phyloP scores from a whole-genome alignment of 768 basidiomycete genomes.

The Trametes villosa region DNA sequence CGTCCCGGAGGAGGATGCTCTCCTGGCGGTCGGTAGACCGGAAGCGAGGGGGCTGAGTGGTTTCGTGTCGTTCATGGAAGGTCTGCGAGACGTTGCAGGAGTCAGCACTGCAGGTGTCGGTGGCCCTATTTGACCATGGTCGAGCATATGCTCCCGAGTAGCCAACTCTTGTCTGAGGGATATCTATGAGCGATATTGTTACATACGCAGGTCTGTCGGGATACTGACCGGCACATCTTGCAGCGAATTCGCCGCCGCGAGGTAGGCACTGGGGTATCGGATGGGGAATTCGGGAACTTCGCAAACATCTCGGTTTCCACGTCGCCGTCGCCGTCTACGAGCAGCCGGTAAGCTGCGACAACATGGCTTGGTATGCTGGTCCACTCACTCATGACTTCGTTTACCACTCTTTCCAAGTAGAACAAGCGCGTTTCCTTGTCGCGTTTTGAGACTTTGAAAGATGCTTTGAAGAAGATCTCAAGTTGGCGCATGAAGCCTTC shows the following conservation, averaged over 20 bases:
- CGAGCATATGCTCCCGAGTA: constrained; percentile 90
- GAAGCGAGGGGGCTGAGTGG: constrained; percentile 20
- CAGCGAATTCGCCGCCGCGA: constrained; percentile 78
- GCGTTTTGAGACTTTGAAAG: constrained; percentile 64
- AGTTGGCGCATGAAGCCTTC: constrained; percentile 81
- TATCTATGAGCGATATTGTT: not conserved
- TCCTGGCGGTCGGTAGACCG: constrained; percentile 3
- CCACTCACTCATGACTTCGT: constrained; percentile 77
- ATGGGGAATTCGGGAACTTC: constrained; percentile 66
- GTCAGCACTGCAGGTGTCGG: constrained; percentile 57
- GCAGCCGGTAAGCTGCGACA: constrained; percentile 8
- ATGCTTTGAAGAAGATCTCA: constrained; percentile 74
- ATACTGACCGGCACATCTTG: constrained; percentile 81
- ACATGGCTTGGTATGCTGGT: not conserved
- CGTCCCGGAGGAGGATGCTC: constrained; percentile 8
- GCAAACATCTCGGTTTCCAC: constrained; percentile 78
- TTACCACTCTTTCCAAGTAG: constrained; percentile 77
- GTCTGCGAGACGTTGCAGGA: constrained; percentile 49
- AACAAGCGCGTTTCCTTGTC: constrained; percentile 80
- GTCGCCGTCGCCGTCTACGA: constrained; percentile 74
- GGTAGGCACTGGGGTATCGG: constrained; percentile 62
- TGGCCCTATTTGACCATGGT: constrained; percentile 80
- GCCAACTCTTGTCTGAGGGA: constrained; percentile 77
- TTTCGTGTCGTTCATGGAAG: constrained; percentile 34
- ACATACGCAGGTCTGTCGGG: not conserved